phyloP scores from a whole-genome alignment of 2,329 filamentous ascomycete species.

The Sporothrix dimorphospora region DNA sequence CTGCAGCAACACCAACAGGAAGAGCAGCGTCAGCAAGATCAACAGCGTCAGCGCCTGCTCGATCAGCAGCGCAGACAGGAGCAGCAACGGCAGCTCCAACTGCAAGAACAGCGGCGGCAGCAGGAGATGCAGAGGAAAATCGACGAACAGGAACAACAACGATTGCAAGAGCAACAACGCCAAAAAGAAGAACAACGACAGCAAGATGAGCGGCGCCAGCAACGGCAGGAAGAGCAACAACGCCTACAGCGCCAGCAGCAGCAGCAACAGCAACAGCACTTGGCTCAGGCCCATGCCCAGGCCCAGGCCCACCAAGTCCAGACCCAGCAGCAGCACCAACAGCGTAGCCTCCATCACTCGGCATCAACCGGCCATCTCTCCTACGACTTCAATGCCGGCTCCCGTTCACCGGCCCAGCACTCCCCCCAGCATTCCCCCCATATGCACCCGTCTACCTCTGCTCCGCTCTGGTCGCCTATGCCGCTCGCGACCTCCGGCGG shows the following conservation, averaged over 20 bases:
- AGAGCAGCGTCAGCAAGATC: conserved; percentile 3
- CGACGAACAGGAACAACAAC: not conserved
- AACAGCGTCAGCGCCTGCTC: conserved; percentile 3
- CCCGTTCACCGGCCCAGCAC: not conserved
- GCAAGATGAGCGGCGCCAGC: conserved; percentile 1
- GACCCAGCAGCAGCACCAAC: conserved; percentile 14
- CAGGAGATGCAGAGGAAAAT: not conserved
- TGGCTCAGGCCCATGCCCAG: conserved; percentile 3
- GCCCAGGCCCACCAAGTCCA: conserved; percentile 12
- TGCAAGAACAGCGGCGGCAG: not conserved
- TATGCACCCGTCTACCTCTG: not conserved
- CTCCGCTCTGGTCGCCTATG: not conserved
- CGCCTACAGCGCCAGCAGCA: conserved; percentile 14
- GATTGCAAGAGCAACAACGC: not conserved
- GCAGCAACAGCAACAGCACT: conserved; percentile 13
- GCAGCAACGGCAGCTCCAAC: not conserved
- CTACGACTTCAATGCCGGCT: not conserved
- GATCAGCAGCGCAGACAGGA: conserved; percentile 7
- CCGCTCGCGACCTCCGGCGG: not conserved
- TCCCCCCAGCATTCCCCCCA: conserved; percentile 12
- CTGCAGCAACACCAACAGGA: not conserved
- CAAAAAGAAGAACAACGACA: not conserved
- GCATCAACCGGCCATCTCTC: conserved; percentile 7
- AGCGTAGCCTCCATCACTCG: conserved; percentile 1
- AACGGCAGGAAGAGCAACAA: conserved; percentile 17